Evolutionary conservation across 1,139 yeast species (phyloP).

Genomic region (Geotrichum bryndzae): DNA sequence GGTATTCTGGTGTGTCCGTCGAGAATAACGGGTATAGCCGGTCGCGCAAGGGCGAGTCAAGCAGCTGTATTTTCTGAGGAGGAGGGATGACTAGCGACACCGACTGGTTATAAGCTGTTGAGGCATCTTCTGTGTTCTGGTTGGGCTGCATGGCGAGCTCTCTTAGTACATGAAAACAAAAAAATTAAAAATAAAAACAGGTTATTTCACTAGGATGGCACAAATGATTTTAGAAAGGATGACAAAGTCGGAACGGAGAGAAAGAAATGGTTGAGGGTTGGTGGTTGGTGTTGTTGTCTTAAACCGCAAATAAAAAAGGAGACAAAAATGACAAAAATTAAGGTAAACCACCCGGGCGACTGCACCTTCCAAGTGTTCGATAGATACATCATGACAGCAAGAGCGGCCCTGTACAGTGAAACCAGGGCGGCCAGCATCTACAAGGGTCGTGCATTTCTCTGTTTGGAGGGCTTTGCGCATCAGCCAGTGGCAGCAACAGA

Average conservation of each 20-base stretch:
- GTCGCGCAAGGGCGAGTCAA: slow-evolving; percentile 6
- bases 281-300: background rate
- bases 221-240: background rate
- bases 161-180: background rate
- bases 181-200: background rate
- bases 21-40: slow-evolving; percentile 9
- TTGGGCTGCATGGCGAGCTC: background rate
- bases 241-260: background rate
- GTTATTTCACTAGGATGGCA: background rate
- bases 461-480: too few species aligned
- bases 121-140: background rate
- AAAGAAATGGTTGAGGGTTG: background rate
- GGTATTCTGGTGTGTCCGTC: slow-evolving; percentile 9
- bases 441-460: too few species aligned
- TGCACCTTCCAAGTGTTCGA: too few species aligned
- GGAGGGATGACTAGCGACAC: background rate
- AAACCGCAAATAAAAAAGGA: background rate
- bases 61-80: background rate
- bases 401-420: too few species aligned
- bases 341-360: background rate
- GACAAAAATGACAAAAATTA: background rate
- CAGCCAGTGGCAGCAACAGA: too few species aligned
- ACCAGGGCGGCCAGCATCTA: too few species aligned
- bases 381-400: too few species aligned
- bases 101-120: background rate